A percentile compares a stretch with the other conserved stretches of the same genome.
Conservation (phyloP, 2,329 filamentous ascomycete genomes). For the Dactylella cylindrospora region DNA sequence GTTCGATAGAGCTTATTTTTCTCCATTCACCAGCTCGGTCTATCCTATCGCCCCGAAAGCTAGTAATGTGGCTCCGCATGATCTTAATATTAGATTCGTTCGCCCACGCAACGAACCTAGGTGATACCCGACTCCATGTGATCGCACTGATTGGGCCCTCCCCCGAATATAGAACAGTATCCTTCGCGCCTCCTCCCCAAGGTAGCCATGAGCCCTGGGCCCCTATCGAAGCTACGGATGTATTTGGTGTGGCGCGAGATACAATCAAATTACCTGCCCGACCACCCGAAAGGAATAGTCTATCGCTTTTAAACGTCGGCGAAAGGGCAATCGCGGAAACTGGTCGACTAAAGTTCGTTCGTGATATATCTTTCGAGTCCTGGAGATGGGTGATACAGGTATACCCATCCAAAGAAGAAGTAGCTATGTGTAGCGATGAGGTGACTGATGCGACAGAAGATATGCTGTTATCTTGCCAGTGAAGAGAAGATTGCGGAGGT, state of each 20-base stretch:
- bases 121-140: slow-evolving; percentile 83
- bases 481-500: slow-evolving; percentile 60
- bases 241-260: slow-evolving; percentile 85
- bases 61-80: slow-evolving; percentile 73
- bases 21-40: slow-evolving; percentile 76
- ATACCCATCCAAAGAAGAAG: slow-evolving; percentile 92
- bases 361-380: slow-evolving; percentile 83
- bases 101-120: slow-evolving; percentile 90
- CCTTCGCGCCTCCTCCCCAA: slow-evolving; percentile 85
- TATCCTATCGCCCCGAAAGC: slow-evolving; percentile 46
- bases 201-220: slow-evolving; percentile 60
- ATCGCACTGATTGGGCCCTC: slow-evolving; percentile 89
- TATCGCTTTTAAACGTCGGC: slow-evolving; percentile 87
- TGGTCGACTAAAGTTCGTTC: slow-evolving; percentile 90
- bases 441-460: slow-evolving; percentile 32
- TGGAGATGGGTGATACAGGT: slow-evolving; percentile 83
- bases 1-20: slow-evolving; percentile 85
- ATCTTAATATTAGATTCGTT: slow-evolving; percentile 98
- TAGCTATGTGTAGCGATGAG: slow-evolving; percentile 71
- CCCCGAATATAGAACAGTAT: slow-evolving; percentile 83
- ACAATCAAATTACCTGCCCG: slow-evolving; percentile 83
- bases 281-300: slow-evolving; percentile 86
- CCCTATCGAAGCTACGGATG: slow-evolving; percentile 78
- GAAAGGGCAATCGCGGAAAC: slow-evolving; percentile 92
- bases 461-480: slow-evolving; percentile 49